A percentile compares a stretch with the other conserved stretches of the same genome.
phyloP scores from a whole-genome alignment of 768 basidiomycete species.

The Auriscalpium orientale region DNA sequence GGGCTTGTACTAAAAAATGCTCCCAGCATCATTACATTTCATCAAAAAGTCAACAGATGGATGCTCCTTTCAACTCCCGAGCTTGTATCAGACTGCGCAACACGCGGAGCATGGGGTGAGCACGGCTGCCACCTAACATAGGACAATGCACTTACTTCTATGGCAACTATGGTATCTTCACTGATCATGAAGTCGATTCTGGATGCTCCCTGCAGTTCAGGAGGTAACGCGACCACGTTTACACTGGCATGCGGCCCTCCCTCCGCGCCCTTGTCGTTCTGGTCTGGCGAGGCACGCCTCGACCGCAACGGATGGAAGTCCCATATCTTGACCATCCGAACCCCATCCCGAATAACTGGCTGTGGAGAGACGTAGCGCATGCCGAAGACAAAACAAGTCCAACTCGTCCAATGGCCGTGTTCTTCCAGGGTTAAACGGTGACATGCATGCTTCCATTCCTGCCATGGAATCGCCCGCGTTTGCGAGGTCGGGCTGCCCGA shows the following conservation, averaged over 20 bases:
- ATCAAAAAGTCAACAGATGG: slow-evolving; percentile 11
- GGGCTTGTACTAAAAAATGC: too few relatives aligned
- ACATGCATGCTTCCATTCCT: not conserved
- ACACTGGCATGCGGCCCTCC: not conserved
- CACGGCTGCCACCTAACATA: too few relatives aligned
- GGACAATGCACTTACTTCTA: slow-evolving; percentile 7
- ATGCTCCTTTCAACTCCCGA: not conserved
- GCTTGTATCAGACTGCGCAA: not conserved
- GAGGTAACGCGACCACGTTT: not conserved
- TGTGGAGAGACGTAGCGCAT: slow-evolving; percentile 6
- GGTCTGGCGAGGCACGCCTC: not conserved
- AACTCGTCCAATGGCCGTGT: slow-evolving; percentile 1
- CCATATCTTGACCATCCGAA: slow-evolving; percentile 2
- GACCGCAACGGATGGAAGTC: slow-evolving; percentile 10
- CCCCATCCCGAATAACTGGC: not conserved
- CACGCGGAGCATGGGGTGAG: not conserved
- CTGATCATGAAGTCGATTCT: slow-evolving; percentile 8
- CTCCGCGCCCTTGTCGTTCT: too few relatives aligned
- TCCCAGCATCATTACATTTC: not conserved
- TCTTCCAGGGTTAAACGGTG: not conserved
- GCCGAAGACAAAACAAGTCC: slow-evolving; percentile 12
- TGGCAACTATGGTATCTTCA: slow-evolving; percentile 9
- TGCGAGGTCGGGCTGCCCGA: not conserved
- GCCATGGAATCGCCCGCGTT: slow-evolving; percentile 1
- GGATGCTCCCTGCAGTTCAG: not conserved